Evolutionary conservation across 1,139 yeast genomes (phyloP), one percentile per base, ranked within the genome.

Genomic region (Geotrichum aggregatum): DNA sequence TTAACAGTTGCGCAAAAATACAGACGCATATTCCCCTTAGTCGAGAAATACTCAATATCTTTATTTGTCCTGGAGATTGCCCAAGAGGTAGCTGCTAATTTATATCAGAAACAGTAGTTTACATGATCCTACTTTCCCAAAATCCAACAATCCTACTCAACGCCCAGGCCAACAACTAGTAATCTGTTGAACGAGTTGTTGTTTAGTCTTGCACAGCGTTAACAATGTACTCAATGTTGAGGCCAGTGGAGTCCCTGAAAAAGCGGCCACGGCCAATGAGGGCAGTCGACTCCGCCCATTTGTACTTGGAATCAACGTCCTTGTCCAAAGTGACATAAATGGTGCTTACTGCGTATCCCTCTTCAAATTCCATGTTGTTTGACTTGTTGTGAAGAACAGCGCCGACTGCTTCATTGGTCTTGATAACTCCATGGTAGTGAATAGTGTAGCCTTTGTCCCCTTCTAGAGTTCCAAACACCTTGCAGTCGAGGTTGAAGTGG

Each of bases 221-320:
- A 54, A 77, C 66, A 57, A 69, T 71, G 68, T 79, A 80, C 65
- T 80, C 83, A 41, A 79, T 82, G 57, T 67, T 71, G 50, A 77
- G 61, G 1, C 76, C 79, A 7, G 68, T 60, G 1, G 63, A 66
- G 54, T 73, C 76, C 63, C 80, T 73, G 39, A 75, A 63, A 59
- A 79, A 79, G 57, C 82, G 71, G 38, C 84, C 84, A 62, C 74
- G 76, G 36, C 82, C 84, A 39, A 77, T 44, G 49, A 79, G 69
- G 55, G 71, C 75, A 59, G 74, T 74, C 46, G 66, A 63, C 42
- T 67, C 58, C 14, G 74, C 73, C 84, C 84, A 80, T 50, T 68
- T 61, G 64, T 72, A 76, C 60, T 73, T 74, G 8, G 66, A 71
- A 47, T 70, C 76, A 38, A 70, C 71, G 8, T 63, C 61, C 16